Conservation (phyloP, 2,329 filamentous ascomycete genomes). For the Fusarium papillatum region DNA sequence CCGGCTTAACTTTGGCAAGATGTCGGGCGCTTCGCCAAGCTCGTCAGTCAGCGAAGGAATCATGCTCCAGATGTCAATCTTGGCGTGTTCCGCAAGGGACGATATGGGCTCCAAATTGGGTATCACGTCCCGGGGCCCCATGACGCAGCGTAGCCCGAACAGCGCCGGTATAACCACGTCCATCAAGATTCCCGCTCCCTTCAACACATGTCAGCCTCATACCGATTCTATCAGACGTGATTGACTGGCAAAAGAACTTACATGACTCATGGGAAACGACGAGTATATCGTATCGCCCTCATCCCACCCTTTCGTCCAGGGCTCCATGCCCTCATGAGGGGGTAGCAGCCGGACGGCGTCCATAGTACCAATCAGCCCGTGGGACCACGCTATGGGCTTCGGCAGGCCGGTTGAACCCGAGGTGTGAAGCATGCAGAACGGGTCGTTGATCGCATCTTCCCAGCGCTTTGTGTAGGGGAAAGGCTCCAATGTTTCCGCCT, state of each 20-base stretch:
- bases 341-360: slow-evolving; percentile 54
- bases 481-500: slow-evolving; percentile 17
- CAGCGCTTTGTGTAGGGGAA: slow-evolving; percentile 42
- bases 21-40: slow-evolving; percentile 46
- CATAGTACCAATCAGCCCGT: slow-evolving; percentile 49
- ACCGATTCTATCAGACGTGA: not conserved
- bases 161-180: slow-evolving; percentile 54
- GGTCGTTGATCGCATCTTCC: not conserved
- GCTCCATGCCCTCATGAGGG: slow-evolving; percentile 44
- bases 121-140: slow-evolving; percentile 51
- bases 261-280: slow-evolving; percentile 53
- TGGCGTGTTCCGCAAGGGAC: slow-evolving; percentile 46
- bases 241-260: slow-evolving; percentile 30
- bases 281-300: slow-evolving; percentile 49
- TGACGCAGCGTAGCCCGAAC: slow-evolving; percentile 50
- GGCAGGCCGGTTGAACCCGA: slow-evolving; percentile 58
- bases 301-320: slow-evolving; percentile 47
- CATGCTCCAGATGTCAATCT: slow-evolving; percentile 55
- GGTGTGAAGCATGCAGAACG: slow-evolving; percentile 51
- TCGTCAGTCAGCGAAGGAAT: slow-evolving; percentile 53
- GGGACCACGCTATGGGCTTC: slow-evolving; percentile 54
- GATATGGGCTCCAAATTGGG: slow-evolving; percentile 53
- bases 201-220: not conserved
- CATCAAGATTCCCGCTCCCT: slow-evolving; percentile 57
- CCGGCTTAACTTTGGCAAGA: slow-evolving; percentile 46